Percentiles rank a stretch among this genome's conserved stretches.
Evolutionary conservation across 139 green algal species (phyloP).

Genomic region (Tetradesmus obliquus): DNA sequence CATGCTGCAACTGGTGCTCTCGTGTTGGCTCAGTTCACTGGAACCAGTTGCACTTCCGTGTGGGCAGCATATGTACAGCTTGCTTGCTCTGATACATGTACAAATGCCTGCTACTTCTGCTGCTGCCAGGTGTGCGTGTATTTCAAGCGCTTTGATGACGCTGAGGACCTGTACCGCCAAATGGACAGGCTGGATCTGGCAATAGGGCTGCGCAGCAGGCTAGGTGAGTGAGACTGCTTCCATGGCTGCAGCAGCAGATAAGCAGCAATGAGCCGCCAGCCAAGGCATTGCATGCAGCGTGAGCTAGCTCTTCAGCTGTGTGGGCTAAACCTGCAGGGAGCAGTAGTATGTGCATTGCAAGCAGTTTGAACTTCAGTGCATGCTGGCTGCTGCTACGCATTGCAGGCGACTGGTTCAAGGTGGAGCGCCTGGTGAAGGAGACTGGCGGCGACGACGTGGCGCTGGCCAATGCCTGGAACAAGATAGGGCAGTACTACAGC

Average conservation of each 20-base stretch:
- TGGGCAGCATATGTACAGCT: neutral
- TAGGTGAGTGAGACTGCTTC: conserved; percentile 54
- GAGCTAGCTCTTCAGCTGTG: neutral
- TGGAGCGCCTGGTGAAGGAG: conserved; percentile 72
- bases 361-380: neutral
- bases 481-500: conserved; percentile 86
- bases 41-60: too few species aligned
- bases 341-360: too few species aligned
- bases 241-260: neutral
- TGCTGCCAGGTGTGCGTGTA: conserved; percentile 66
- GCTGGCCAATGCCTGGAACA: conserved; percentile 74
- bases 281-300: neutral
- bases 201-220: conserved; percentile 78
- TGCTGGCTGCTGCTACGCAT: neutral
- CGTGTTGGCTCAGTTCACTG: too few species aligned
- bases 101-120: neutral
- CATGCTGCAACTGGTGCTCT: too few species aligned
- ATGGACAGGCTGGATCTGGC: conserved; percentile 84
- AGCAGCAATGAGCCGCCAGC: neutral
- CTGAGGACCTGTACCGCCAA: conserved; percentile 78
- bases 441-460: conserved; percentile 69
- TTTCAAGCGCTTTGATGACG: conserved; percentile 88
- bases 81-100: neutral
- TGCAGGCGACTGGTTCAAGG: conserved; percentile 80
- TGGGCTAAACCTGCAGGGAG: too few species aligned